Evolutionary conservation across 306 rosid species (phyloP), one percentile per base, ranked within the genome.

Genomic region (Cyamopsis tetragonoloba): DNA sequence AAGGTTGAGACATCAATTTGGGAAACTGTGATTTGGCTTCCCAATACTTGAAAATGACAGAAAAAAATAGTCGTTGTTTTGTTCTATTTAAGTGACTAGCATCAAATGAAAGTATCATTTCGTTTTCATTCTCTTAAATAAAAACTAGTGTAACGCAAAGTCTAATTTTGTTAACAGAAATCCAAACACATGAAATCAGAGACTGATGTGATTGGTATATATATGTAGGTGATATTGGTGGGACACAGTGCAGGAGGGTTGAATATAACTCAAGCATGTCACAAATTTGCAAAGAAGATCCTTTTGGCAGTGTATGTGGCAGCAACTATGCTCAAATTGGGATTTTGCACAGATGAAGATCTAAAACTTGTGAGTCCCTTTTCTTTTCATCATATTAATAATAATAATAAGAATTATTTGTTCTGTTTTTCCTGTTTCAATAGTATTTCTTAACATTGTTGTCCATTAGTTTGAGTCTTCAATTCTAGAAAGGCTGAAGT

Each of bases 171-270:
- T n/a, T n/a, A n/a, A n/a, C n/a, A n/a, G n/a, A n/a, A n/a, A n/a
- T n/a, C n/a, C n/a, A n/a, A n/a, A n/a, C n/a, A n/a, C n/a, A n/a
- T n/a, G n/a, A n/a, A n/a, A n/a, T n/a, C n/a, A n/a, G n/a, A n/a
- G n/a, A n/a, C n/a, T 46, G 24, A 19, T 65, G 41, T 22, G 3
- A 47, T 54, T 71, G 65, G 2, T 73, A 18, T 28, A 13, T 71
- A 92, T 73, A 18, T 28, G 12, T 71, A 92, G 96, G 88, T 87
- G 35, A 80, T 89, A 62, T 70, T 92, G 80, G 98, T 92, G 42
- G 98, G 95, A 1, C 96, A 87, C 17, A 92, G 98, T 70, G 98
- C 98, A 9, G 96, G 98, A 63, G 96, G 98, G 54, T 68, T 89
- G 46, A 89, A 87, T 57, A 69, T 89, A 62, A 92, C 95, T 19